Percentiles rank a stretch among this genome's conserved stretches.
Evolutionary conservation across 805 yeast species (phyloP).

Genomic region (Brettanomyces anomalus): DNA sequence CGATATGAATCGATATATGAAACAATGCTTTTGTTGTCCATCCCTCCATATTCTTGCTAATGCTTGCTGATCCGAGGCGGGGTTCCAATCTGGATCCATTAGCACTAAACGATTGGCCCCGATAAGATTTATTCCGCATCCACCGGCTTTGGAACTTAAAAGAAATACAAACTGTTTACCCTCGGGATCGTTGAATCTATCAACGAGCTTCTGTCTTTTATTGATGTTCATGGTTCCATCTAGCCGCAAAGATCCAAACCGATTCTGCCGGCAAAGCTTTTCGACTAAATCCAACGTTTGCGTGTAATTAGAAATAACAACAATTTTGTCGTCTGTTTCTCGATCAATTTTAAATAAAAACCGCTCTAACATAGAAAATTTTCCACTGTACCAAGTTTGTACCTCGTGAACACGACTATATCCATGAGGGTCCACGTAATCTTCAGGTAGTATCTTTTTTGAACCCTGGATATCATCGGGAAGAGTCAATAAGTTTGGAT

Average conservation of each 20-base stretch:
- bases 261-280: constrained; percentile 63
- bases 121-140: constrained; percentile 94
- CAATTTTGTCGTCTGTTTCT: constrained; percentile 92
- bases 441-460: constrained; percentile 61
- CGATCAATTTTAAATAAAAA: constrained; percentile 66
- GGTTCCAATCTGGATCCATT: constrained; percentile 95
- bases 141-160: constrained; percentile 94
- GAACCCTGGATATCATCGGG: constrained; percentile 73
- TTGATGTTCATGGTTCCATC: constrained; percentile 92
- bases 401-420: constrained; percentile 61
- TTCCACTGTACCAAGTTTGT: constrained; percentile 79
- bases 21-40: constrained; percentile 96
- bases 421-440: constrained; percentile 41
- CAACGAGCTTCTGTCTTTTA: constrained; percentile 89
- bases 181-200: constrained; percentile 78
- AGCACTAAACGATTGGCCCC: constrained; percentile 90
- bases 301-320: constrained; percentile 88
- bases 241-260: constrained; percentile 71
- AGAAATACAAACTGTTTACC: constrained; percentile 82
- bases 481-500: constrained; percentile 75
- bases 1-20: constrained; percentile 84
- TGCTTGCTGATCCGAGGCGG: constrained; percentile 97
- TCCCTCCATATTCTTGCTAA: constrained; percentile 98
- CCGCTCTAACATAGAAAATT: constrained; percentile 75
- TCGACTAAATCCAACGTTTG: constrained; percentile 90